These are phyloP conservation scores for Penicillium olsonii DNA, from an alignment of 2,329 filamentous ascomycete genomes.

Conservation along the genomic window DNA sequence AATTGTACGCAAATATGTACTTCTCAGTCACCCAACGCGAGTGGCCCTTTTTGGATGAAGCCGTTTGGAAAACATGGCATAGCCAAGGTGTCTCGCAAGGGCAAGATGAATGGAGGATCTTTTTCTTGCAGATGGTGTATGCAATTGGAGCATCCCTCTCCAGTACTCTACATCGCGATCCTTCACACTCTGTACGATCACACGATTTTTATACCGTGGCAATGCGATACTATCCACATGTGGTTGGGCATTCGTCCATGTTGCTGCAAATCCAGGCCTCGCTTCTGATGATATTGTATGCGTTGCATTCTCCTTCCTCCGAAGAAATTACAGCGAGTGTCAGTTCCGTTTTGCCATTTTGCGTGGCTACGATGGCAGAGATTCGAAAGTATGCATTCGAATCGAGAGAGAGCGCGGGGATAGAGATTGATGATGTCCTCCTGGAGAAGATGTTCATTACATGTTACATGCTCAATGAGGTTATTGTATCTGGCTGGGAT, in stretches of 20 bases:
- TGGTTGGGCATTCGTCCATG: constrained; percentile 27
- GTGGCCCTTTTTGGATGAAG: constrained; percentile 30
- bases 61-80: constrained; percentile 26
- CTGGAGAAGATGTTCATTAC: constrained; percentile 31
- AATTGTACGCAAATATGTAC: constrained; percentile 29
- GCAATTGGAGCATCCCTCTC: constrained; percentile 29
- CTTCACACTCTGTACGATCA: constrained; percentile 22
- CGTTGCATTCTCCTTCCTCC: constrained; percentile 29
- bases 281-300: constrained; percentile 29
- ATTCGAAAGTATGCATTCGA: constrained; percentile 21
- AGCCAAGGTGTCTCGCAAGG: constrained; percentile 12
- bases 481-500: constrained; percentile 31
- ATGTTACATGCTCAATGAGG: constrained; percentile 32
- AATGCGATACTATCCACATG: constrained; percentile 28
- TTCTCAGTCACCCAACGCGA: constrained; percentile 29
- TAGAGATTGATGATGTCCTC: constrained; percentile 14
- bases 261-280: constrained; percentile 32
- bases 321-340: constrained; percentile 28
- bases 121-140: constrained; percentile 31
- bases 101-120: constrained; percentile 25
- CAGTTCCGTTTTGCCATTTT: constrained; percentile 30
- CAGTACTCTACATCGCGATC: constrained; percentile 23
- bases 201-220: constrained; percentile 26
- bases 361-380: constrained; percentile 28
- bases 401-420: constrained; percentile 10